Evolutionary conservation across 495 filamentous ascomycete genomes (phyloP), one percentile per base, ranked within the genome.

Genomic region (Neurospora sp.): DNA sequence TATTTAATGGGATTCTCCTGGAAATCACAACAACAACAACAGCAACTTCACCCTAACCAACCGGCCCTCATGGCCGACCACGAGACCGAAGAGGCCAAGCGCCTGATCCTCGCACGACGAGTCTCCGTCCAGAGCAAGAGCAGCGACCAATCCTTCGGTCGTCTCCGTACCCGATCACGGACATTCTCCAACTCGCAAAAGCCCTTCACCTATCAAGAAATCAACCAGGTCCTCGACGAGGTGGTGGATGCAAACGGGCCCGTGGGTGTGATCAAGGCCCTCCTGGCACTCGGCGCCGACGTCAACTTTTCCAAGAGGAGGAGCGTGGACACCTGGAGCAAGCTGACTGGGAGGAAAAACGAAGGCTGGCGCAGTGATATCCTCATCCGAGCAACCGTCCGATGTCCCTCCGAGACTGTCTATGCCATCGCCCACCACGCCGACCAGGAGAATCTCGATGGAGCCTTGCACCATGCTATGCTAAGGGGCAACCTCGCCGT

Each of bases 381-480:
- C 3, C 77, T 81, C 3, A 74, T 77, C 20, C 75, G 74, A n/a
- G 80, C 79, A 11, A 77, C 76, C 16, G 70, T 75, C n/a, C 74
- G 73, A 12, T 80, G 76, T 39, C 75, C 75, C 9, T 54, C 77
- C 38, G 80, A 81, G 23, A 79, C 74, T 4, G 79, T 81, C 20
- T 71, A 76, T 35, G 49, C 71, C 0, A 71, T 81, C 23, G 80
- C 80, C 10, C 73, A 71, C 38, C 75, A 75, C n/a, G 79, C 80
- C 69, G 80, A 81, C 76, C 78, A 81, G 39, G 72, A 77, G 18
- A 80, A 77, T 39, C 77, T 81, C 40, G 80, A 81, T 71, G 71
- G 73, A 38, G 80, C 75, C 8, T 77, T 81, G 16, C 80, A 76
- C 23, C 72, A 79, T 38, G 80, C 80, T 12, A 79, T 81, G 7